Evolutionary conservation across 2,329 filamentous ascomycete species (phyloP).

Genomic region (Stachybotrys echinatus): DNA sequence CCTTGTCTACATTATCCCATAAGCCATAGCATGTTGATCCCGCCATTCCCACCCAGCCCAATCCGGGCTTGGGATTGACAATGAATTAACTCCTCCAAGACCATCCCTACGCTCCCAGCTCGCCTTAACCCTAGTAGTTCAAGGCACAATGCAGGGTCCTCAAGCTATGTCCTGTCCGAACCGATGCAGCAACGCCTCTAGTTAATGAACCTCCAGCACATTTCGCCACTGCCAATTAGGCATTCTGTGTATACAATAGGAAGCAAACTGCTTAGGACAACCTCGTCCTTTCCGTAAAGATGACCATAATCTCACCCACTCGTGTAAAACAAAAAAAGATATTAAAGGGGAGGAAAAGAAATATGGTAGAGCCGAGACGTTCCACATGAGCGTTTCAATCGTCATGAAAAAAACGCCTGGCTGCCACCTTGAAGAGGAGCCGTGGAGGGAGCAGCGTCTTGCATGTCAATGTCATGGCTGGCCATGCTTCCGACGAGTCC

Average conservation of each 20-base stretch:
- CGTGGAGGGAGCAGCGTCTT: slow-evolving; percentile 50
- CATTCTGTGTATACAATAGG: background rate
- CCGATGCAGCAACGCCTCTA: background rate
- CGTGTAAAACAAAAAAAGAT: background rate
- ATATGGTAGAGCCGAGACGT: background rate
- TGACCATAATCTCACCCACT: background rate
- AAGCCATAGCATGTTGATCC: background rate
- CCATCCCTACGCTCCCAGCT: background rate
- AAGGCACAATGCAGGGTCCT: background rate
- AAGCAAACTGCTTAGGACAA: background rate
- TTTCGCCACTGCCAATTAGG: background rate
- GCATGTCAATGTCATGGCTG: slow-evolving; percentile 49
- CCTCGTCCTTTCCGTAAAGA: background rate
- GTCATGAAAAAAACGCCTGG: background rate
- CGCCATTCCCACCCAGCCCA: background rate
- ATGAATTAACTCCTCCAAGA: background rate
- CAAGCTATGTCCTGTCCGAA: background rate
- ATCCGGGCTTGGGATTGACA: background rate
- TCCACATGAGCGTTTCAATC: background rate
- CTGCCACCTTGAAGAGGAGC: slow-evolving; percentile 41
- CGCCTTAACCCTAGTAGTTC: background rate
- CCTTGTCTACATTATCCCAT: background rate
- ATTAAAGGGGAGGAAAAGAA: background rate
- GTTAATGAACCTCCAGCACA: background rate
- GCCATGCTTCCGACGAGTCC: slow-evolving; percentile 24